phyloP scores from a whole-genome alignment of 192 early-diverging fungal genomes.

The Coemansia sp. region DNA sequence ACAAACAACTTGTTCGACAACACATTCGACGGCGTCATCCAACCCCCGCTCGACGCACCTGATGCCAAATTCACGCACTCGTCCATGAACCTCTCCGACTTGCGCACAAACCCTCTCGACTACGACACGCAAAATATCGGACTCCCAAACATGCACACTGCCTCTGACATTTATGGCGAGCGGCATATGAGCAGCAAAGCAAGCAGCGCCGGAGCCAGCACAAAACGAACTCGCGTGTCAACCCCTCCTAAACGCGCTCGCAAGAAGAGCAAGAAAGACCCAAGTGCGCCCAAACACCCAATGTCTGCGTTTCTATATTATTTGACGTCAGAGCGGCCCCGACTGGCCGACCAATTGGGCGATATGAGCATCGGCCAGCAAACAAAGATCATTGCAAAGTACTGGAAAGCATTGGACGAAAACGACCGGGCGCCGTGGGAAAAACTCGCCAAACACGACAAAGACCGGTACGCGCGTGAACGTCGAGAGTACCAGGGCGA shows the following conservation, averaged over 20 bases:
- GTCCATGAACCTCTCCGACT: too few species aligned
- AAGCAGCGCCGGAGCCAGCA: conserved; percentile 8
- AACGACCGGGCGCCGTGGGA: conserved; percentile 57
- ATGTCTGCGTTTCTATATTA: conserved; percentile 85
- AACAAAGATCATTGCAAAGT: conserved; percentile 69
- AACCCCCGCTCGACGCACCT: background rate
- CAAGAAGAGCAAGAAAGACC: conserved; percentile 72
- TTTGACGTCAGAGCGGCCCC: conserved; percentile 63
- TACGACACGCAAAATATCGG: too few species aligned
- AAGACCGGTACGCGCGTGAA: conserved; percentile 63
- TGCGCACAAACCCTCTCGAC: too few species aligned
- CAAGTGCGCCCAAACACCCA: conserved; percentile 79
- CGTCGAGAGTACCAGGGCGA: conserved; percentile 57
- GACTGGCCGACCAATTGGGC: conserved; percentile 63
- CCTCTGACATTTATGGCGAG: too few species aligned
- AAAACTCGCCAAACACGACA: conserved; percentile 56
- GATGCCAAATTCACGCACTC: too few species aligned
- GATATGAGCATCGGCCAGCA: conserved; percentile 72
- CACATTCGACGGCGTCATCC: background rate
- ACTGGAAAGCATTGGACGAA: conserved; percentile 57
- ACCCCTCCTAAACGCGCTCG: conserved; percentile 48
- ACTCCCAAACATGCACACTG: too few species aligned
- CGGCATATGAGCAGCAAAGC: conserved; percentile 3
- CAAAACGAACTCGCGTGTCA: conserved; percentile 26
- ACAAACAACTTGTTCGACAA: conserved; percentile 15